A percentile compares a stretch with the other conserved stretches of the same genome.
Evolutionary conservation across 176 grass and related monocot species (phyloP).

Genomic region (Leersia perrieri): DNA sequence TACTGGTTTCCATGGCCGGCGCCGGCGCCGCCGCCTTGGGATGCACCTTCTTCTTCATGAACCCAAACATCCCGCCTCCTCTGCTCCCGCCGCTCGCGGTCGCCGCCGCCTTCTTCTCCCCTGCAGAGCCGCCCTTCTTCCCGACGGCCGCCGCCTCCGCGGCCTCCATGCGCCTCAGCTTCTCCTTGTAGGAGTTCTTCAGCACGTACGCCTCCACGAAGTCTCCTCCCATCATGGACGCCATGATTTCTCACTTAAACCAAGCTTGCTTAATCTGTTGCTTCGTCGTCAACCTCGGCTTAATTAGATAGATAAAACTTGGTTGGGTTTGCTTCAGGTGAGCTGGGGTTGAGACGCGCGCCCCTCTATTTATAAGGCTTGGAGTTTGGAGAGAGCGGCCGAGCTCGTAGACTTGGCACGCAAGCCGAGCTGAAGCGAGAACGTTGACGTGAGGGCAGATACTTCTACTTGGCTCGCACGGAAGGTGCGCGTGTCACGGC

Average conservation of each 20-base stretch:
- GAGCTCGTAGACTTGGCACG: conserved; percentile 14
- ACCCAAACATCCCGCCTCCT: conserved; percentile 18
- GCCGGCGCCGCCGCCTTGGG: not conserved
- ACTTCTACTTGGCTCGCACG: conserved; percentile 23
- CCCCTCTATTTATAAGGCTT: conserved; percentile 22
- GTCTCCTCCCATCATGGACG: conserved; percentile 58
- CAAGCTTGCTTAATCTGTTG: not conserved
- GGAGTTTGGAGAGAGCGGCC: too few relatives aligned
- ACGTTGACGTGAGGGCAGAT: not conserved
- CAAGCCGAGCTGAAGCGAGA: not conserved
- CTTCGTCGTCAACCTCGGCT: too few relatives aligned
- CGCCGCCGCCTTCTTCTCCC: not conserved
- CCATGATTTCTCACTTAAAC: conserved; percentile 42
- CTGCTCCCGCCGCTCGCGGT: not conserved
- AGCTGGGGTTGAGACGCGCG: not conserved
- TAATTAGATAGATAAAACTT: not conserved
- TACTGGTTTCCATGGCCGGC: not conserved
- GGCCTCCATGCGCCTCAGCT: conserved; percentile 31
- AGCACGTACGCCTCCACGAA: conserved; percentile 59
- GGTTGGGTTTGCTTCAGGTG: not conserved
- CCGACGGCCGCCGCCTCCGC: not conserved
- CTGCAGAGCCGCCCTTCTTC: not conserved
- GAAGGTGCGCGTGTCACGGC: not conserved
- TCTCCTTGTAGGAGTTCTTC: conserved; percentile 57
- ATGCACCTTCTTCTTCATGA: conserved; percentile 29